Conservation (phyloP, 495 filamentous ascomycete species). For the Aspergillus funiculosus region DNA sequence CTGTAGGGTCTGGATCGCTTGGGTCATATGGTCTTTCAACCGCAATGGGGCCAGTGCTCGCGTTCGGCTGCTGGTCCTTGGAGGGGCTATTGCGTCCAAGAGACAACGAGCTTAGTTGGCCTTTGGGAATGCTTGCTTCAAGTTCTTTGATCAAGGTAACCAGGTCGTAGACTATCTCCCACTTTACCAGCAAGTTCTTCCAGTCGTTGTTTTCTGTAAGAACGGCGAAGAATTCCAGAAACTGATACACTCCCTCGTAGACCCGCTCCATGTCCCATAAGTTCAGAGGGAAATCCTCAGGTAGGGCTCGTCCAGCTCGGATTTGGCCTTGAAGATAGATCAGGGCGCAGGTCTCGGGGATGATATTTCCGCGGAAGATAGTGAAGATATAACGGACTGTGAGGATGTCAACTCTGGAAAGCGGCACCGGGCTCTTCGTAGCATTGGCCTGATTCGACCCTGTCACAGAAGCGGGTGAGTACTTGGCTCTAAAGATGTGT, state of each 20-base stretch:
- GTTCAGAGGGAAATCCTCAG: slow-evolving; percentile 86
- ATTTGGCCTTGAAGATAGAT: slow-evolving; percentile 93
- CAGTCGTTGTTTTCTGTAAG: slow-evolving; percentile 69
- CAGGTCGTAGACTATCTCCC: slow-evolving; percentile 81
- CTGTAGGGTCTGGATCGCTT: slow-evolving; percentile 44
- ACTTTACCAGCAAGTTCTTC: slow-evolving; percentile 71
- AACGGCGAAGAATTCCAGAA: slow-evolving; percentile 89
- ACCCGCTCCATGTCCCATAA: slow-evolving; percentile 95
- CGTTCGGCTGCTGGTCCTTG: slow-evolving; percentile 25
- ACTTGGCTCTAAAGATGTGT: slow-evolving; percentile 74
- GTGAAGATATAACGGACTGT: slow-evolving; percentile 87
- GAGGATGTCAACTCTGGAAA: slow-evolving; percentile 54
- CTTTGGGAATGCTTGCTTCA: slow-evolving; percentile 76
- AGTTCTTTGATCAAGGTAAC: slow-evolving; percentile 78
- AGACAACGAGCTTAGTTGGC: slow-evolving; percentile 46
- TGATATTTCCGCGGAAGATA: slow-evolving; percentile 83
- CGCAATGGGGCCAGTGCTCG: slow-evolving; percentile 39
- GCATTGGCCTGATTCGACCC: slow-evolving; percentile 34
- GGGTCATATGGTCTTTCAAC: slow-evolving; percentile 55
- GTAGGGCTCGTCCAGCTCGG: slow-evolving; percentile 54
- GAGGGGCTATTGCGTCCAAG: slow-evolving; percentile 31
- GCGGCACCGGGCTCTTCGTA: slow-evolving; percentile 29
- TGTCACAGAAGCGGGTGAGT: slow-evolving; percentile 48
- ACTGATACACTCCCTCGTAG: slow-evolving; percentile 84
- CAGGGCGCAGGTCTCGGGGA: slow-evolving; percentile 85